phyloP scores from a whole-genome alignment of 108 stramenopile species.

The Discostella pseudostelligera region DNA sequence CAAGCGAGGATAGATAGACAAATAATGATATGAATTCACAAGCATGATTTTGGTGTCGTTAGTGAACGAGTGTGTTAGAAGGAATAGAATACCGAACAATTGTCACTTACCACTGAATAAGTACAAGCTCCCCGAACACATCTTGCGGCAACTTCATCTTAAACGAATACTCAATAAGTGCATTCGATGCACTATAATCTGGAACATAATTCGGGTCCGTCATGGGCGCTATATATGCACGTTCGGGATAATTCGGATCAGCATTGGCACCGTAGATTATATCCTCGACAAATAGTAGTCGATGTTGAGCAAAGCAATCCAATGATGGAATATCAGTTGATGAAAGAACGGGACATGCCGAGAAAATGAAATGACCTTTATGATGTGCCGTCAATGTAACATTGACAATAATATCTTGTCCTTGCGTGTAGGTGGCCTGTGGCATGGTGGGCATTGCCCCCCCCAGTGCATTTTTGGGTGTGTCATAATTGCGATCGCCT shows the following conservation, averaged over 20 bases:
- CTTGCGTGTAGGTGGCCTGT: constrained; percentile 40
- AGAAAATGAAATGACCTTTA: constrained; percentile 45
- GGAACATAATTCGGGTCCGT: constrained; percentile 21
- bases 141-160: constrained; percentile 51
- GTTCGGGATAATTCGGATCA: constrained; percentile 42
- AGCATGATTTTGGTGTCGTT: background rate
- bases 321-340: constrained; percentile 42
- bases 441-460: background rate
- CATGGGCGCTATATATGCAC: constrained; percentile 29
- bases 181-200: constrained; percentile 18
- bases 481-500: constrained; percentile 32
- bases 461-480: constrained; percentile 21
- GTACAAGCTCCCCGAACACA: constrained; percentile 61
- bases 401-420: constrained; percentile 35
- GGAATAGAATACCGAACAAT: too few relatives aligned
- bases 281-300: constrained; percentile 34
- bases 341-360: constrained; percentile 51
- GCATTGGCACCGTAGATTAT: constrained; percentile 25
- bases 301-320: constrained; percentile 34
- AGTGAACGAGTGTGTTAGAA: too few relatives aligned
- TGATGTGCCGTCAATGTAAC: constrained; percentile 56
- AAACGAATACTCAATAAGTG: constrained; percentile 39
- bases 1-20: background rate
- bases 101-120: constrained; percentile 75
- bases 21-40: background rate